Base-by-base conservation (phyloP, 345 rosid genomes). In the Aquilaria malaccensis region DNA sequence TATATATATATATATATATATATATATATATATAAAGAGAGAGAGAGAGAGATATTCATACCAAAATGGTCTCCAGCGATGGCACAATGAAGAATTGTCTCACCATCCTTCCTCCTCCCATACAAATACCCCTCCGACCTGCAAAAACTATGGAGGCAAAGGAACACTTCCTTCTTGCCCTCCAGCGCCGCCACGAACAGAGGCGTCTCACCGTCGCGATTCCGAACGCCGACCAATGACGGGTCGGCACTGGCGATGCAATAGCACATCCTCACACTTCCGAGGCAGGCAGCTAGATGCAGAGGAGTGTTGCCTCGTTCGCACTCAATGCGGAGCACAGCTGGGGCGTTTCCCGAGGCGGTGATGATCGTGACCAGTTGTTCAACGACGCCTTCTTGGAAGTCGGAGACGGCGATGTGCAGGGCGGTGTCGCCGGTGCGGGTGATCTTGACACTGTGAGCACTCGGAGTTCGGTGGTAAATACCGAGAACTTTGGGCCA, bases 141-240 rank as follows among this genome's bases (percentile, higher is more conserved):
- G 29, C 61, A 49, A 59, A n/a, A 56, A 2, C 6, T 30, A 53
- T 72, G 66, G 9, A 75, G 78, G 49, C 67, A 33, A 45, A 83
- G 76, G 58, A 83, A 80, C 2, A 69, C 80, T 5, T 61, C 45
- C 43, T 55, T 74, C 11, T 76, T 65, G 13, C 85, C 88, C 14
- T 67, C 67, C 1, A 51, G 53, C 14, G 80, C 85, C 1, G 81
- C 77, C 57, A 47, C 10, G 71, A 77, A 78, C 0, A 76, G 47
- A 2, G 81, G 88, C 9, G 88, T 80, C 70, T 80, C 85, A 1
- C 49, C 30, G 1, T 70, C 68, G n/a, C 12, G 1, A 67, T 83
- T 78, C 2, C 67, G 69, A 0, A 9, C 51, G 9, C 71, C 62
- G 6, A 78, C 54, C 53, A 78, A 59, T 3, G 7, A 13, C 0